Conservation (phyloP, 306 rosid genomes). For the Begonia peltatifolia region DNA sequence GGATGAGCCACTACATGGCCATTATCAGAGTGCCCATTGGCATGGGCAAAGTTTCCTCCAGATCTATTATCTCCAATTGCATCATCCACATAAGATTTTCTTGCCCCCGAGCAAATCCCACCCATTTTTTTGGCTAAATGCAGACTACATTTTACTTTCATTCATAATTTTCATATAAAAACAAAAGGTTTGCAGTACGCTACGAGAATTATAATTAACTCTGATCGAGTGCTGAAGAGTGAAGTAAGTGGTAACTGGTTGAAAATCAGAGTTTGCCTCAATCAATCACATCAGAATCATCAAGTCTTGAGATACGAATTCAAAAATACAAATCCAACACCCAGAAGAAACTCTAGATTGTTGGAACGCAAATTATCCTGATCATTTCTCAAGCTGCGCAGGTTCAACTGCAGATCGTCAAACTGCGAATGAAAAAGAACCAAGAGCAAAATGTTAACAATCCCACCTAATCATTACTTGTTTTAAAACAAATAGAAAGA, state of each 20-base stretch:
- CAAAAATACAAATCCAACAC: background rate
- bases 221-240: conserved; percentile 3
- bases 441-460: background rate
- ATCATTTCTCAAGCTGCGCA: conserved; percentile 5
- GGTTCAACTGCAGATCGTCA: conserved; percentile 1
- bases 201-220: conserved; percentile 2
- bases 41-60: conserved; percentile 29
- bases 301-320: background rate
- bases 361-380: background rate
- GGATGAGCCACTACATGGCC: conserved; percentile 24
- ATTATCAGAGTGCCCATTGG: conserved; percentile 51
- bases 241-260: conserved; percentile 4
- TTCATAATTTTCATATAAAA: conserved; percentile 35
- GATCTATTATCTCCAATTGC: conserved; percentile 37
- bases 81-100: conserved; percentile 46
- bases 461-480: background rate
- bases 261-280: conserved; percentile 10
- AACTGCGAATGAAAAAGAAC: conserved; percentile 6
- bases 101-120: conserved; percentile 75
- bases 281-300: conserved; percentile 1
- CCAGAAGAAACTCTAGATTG: too few relatives aligned
- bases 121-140: conserved; percentile 46
- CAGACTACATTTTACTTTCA: conserved; percentile 18
- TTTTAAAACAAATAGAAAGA: background rate
- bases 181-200: conserved; percentile 9